Percentiles rank a stretch among this genome's conserved stretches.
These are phyloP conservation scores for Candida ponderosae DNA, from an alignment of 805 yeast species.

Conservation along the genomic window DNA sequence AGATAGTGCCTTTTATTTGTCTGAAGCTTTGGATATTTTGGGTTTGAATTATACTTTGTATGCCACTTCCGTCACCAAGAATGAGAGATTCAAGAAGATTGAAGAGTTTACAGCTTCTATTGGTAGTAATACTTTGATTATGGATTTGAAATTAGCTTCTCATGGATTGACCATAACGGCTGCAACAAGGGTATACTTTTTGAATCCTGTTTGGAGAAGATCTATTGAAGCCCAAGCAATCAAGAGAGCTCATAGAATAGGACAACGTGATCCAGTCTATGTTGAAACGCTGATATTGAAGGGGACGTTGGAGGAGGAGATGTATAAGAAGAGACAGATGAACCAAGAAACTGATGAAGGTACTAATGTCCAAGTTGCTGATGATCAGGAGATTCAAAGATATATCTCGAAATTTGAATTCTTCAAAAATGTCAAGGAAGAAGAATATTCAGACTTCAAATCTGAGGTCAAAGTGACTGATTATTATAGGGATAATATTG, in stretches of 20 bases:
- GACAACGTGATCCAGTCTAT: conserved; percentile 52
- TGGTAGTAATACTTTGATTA: conserved; percentile 45
- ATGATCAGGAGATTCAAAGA: conserved; percentile 51
- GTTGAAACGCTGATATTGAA: conserved; percentile 62
- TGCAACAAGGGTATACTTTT: conserved; percentile 62
- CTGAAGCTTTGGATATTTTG: conserved; percentile 54
- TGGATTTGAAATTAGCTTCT: conserved; percentile 62
- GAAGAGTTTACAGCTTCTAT: conserved; percentile 38
- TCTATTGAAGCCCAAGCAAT: conserved; percentile 71
- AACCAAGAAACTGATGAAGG: conserved; percentile 10
- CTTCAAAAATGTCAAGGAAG: conserved; percentile 18
- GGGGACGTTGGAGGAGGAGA: conserved; percentile 62
- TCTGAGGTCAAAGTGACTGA: too few species aligned
- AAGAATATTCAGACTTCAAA: too few species aligned
- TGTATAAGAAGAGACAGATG: conserved; percentile 36
- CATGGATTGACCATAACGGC: conserved; percentile 63
- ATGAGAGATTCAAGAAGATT: conserved; percentile 44
- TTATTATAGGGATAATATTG: too few species aligned
- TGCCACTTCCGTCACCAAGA: conserved; percentile 48
- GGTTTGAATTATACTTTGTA: conserved; percentile 58
- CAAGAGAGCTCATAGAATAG: conserved; percentile 71
- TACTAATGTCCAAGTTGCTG: conserved; percentile 37
- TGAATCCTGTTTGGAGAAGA: conserved; percentile 67
- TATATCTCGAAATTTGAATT: conserved; percentile 45
- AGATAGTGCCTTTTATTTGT: conserved; percentile 60